Evolutionary conservation across 805 yeast genomes (phyloP), one percentile per base, ranked within the genome.

Genomic region (Nakazawaea molendinolei): DNA sequence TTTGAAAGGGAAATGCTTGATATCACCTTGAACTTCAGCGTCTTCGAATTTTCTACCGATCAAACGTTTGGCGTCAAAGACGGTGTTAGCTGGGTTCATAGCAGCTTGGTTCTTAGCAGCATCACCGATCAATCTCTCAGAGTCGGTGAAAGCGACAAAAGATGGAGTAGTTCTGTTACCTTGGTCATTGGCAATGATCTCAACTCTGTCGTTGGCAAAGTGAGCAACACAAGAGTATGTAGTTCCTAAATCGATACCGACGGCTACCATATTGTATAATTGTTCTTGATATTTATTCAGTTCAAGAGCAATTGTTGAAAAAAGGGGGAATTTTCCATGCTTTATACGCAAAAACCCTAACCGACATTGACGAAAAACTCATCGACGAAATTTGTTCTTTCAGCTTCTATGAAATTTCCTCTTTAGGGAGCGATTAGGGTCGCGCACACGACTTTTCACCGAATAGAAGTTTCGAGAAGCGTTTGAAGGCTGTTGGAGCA

Each of bases 91-190:
- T 44, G 95, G 95, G 70, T 87, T 87, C 61, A 87, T 77, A 36
- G 95, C 89, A 43, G 96, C 96, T 69, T 87, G 96, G 67, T 87
- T 87, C 79, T 87, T 87, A 48, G 96, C 96, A 45, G 95, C 90
- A 62, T 86, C 95, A 69, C 96, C 96, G 56, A 86, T 84, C 53
- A 86, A 72, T 67, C 96, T 79, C 70, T 87, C 97, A 38, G 83
- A 75, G 51, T 83, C 92, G 33, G 95, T 85, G 72, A 87, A 87
- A 29, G 95, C 95, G 38, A 89, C 97, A 59, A 83, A 89, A 18
- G 96, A 89, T 39, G 97, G 96, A 35, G 97, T 89, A 38, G 89
- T 87, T 73, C 97, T 84, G 78, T 89, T 87, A 78, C 97, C 97
- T 71, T 89, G 97, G 65, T 89, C 97, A 62, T 89, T 89, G 55